Conservation (phyloP, 805 yeast species). For the Candida patagonica region DNA sequence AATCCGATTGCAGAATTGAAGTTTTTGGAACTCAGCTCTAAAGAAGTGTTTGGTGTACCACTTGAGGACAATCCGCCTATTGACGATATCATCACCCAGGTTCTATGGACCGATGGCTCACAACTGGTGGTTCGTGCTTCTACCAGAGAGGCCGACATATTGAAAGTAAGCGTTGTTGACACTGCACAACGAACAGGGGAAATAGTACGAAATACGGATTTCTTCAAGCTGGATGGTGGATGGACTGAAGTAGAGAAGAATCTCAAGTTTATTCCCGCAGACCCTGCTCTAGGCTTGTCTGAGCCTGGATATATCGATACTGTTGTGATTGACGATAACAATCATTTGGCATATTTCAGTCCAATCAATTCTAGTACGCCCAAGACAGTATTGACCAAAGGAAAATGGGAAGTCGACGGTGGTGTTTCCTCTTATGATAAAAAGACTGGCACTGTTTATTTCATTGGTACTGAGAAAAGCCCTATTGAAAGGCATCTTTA, state of each 20-base stretch:
- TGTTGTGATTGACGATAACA: constrained; percentile 36
- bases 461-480: constrained; percentile 63
- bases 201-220: constrained; percentile 41
- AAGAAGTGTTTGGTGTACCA: constrained; percentile 19
- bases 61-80: constrained; percentile 34
- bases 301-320: constrained; percentile 77
- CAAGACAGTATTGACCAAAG: constrained; percentile 48
- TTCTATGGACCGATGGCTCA: constrained; percentile 55
- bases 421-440: constrained; percentile 47
- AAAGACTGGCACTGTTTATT: constrained; percentile 47
- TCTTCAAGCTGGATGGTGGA: constrained; percentile 38
- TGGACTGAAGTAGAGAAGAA: constrained; percentile 76
- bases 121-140: constrained; percentile 47
- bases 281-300: constrained; percentile 33
- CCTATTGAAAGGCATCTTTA: constrained; percentile 81
- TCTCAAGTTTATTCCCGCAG: constrained; percentile 48
- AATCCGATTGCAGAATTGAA: constrained; percentile 59
- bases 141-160: constrained; percentile 57
- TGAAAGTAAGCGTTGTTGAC: constrained; percentile 49
- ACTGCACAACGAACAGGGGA: constrained; percentile 29
- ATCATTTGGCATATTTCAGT: constrained; percentile 76
- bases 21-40: constrained; percentile 32
- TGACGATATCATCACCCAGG: constrained; percentile 53
- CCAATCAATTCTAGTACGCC: constrained; percentile 56
- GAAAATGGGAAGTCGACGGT: constrained; percentile 84